These are phyloP conservation scores for Macadamia integrifolia DNA, from an alignment of 164 flowering plant species.

Conservation along the genomic window DNA sequence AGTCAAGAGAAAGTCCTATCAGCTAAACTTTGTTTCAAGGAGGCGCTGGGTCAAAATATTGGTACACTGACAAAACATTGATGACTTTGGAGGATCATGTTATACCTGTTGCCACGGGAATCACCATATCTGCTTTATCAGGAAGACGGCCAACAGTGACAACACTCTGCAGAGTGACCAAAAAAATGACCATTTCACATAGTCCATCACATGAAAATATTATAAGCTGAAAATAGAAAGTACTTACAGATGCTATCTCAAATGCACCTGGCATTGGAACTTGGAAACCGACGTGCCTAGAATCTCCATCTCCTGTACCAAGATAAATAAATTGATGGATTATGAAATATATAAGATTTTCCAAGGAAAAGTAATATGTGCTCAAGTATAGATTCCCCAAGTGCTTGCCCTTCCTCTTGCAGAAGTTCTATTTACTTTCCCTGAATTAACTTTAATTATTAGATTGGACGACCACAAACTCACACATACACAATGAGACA, in stretches of 20 bases:
- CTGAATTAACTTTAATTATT: no score
- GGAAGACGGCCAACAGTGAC: constrained; percentile 80
- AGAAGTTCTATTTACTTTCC: no score
- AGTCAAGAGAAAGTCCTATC: not conserved
- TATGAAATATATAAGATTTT: no score
- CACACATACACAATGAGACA: no score
- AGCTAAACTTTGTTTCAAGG: not conserved
- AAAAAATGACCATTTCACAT: constrained; percentile 12
- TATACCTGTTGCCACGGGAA: constrained; percentile 94
- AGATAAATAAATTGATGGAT: not conserved
- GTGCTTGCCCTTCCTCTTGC: no score
- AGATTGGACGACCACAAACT: no score
- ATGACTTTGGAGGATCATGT: not conserved
- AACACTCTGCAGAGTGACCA: constrained; percentile 29
- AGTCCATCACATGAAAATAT: not conserved
- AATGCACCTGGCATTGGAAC: constrained; percentile 63
- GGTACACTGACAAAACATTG: not conserved
- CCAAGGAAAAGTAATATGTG: no score
- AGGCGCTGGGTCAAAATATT: not conserved
- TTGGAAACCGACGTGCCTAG: constrained; percentile 65
- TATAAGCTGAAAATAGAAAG: not conserved
- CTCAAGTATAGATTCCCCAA: no score
- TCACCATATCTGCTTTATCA: constrained; percentile 76
- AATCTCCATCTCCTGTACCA: constrained; percentile 71
- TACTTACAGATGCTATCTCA: constrained; percentile 73